phyloP scores from a whole-genome alignment of 1,284 basidiomycete species.

The Trichosporon sp. region DNA sequence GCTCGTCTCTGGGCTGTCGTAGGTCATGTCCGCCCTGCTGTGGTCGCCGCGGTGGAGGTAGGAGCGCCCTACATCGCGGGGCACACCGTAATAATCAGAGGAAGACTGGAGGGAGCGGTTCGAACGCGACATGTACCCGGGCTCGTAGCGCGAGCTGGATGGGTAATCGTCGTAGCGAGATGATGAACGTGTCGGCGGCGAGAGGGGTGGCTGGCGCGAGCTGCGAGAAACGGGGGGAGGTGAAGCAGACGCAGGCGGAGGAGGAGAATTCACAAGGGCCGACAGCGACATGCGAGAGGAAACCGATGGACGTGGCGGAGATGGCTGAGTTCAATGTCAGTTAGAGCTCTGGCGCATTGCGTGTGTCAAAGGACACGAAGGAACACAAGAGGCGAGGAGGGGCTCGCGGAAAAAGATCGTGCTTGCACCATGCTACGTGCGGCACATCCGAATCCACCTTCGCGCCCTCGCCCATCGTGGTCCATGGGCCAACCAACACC shows the following conservation, averaged over 20 bases:
- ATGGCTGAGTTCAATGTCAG: slow-evolving; percentile 20
- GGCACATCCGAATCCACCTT: neutral
- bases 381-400: neutral
- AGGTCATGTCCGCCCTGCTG: slow-evolving; percentile 21
- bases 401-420: slow-evolving; percentile 7
- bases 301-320: slow-evolving; percentile 37
- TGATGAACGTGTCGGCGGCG: slow-evolving; percentile 18
- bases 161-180: slow-evolving; percentile 18
- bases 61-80: slow-evolving; percentile 30
- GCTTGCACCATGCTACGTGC: neutral
- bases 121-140: slow-evolving; percentile 19
- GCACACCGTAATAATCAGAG: slow-evolving; percentile 28
- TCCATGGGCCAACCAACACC: neutral
- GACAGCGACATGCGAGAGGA: slow-evolving; percentile 48
- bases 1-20: slow-evolving; percentile 22
- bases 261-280: slow-evolving; percentile 44
- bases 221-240: slow-evolving; percentile 12
- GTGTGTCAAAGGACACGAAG: slow-evolving; percentile 14
- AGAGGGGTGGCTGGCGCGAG: slow-evolving; percentile 19
- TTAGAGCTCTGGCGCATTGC: neutral
- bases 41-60: slow-evolving; percentile 30
- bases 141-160: slow-evolving; percentile 16
- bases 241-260: slow-evolving; percentile 14
- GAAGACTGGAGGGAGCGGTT: slow-evolving; percentile 1
- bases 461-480: neutral